phyloP scores from a whole-genome alignment of 2,329 filamentous ascomycete genomes.

The Cytospora mali region DNA sequence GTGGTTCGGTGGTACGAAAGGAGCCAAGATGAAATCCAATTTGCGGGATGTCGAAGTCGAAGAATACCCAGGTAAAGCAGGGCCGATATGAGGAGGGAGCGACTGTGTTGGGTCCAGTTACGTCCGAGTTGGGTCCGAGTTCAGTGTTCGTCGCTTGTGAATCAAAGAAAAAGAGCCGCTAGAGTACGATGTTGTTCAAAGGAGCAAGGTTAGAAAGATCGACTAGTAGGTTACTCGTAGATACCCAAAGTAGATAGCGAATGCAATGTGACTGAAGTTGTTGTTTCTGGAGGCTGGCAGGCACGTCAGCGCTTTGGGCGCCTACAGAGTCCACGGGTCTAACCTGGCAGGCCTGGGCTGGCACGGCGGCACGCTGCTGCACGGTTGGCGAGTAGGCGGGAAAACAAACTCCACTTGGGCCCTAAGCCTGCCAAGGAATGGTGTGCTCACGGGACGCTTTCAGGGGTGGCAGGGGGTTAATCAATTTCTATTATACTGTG shows the following conservation, averaged over 20 bases:
- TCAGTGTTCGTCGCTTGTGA: neutral
- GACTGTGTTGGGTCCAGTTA: neutral
- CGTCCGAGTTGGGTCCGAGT: neutral
- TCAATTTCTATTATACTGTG: neutral
- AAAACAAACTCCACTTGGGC: neutral
- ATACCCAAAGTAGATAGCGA: neutral
- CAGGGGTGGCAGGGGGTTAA: neutral
- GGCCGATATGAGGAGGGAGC: neutral
- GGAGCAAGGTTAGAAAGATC: neutral
- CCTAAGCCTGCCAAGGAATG: constrained; percentile 1
- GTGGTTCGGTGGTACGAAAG: neutral
- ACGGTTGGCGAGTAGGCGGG: neutral
- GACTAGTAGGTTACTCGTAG: neutral
- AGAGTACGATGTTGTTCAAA: neutral
- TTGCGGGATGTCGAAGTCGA: neutral
- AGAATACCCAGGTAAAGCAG: no score
- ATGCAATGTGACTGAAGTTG: neutral
- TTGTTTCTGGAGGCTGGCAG: neutral
- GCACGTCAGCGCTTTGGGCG: constrained; percentile 2
- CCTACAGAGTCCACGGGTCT: no score
- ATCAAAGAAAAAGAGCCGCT: neutral
- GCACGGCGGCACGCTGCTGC: neutral
- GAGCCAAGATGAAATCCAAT: neutral
- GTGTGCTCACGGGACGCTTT: neutral
- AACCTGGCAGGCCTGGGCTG: no score